These are phyloP conservation scores for Neonectria ditissima DNA, from an alignment of 2,329 filamentous ascomycete species.

Conservation along the genomic window DNA sequence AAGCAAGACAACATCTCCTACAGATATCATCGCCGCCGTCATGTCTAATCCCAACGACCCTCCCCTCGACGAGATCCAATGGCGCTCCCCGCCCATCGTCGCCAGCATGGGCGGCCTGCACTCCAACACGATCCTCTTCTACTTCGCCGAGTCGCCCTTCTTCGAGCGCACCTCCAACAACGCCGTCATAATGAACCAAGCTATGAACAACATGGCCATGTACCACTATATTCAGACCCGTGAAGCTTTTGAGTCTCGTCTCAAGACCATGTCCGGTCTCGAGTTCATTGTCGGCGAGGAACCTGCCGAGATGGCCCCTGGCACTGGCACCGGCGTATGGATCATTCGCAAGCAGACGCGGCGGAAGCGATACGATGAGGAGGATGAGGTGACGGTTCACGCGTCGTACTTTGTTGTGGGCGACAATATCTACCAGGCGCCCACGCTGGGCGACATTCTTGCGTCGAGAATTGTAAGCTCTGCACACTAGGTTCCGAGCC, in stretches of 20 bases:
- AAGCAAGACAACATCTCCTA: not conserved
- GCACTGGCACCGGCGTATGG: slow-evolving; percentile 76
- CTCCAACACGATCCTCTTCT: slow-evolving; percentile 74
- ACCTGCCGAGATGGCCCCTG: slow-evolving; percentile 71
- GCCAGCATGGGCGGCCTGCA: slow-evolving; percentile 69
- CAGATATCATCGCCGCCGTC: not conserved
- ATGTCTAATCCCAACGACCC: slow-evolving; percentile 63
- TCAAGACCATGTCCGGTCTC: slow-evolving; percentile 73
- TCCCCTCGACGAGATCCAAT: slow-evolving; percentile 75
- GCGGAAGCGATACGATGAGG: slow-evolving; percentile 65
- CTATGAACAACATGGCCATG: slow-evolving; percentile 71
- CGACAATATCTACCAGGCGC: slow-evolving; percentile 76
- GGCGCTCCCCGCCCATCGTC: slow-evolving; percentile 65
- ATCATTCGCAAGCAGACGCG: slow-evolving; percentile 76
- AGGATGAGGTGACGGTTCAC: slow-evolving; percentile 71
- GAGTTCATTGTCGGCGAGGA: slow-evolving; percentile 76
- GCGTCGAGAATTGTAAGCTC: slow-evolving; percentile 66
- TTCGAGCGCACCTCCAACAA: slow-evolving; percentile 77
- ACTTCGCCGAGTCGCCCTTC: slow-evolving; percentile 76
- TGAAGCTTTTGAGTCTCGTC: slow-evolving; percentile 71
- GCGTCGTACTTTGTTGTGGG: slow-evolving; percentile 74
- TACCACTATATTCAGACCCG: slow-evolving; percentile 68
- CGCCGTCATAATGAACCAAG: slow-evolving; percentile 71
- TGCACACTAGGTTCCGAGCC: not conserved
- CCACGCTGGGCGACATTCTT: slow-evolving; percentile 69